These are phyloP conservation scores for Aspergillus kassunensis DNA, from an alignment of 495 filamentous ascomycete genomes.

Conservation along the genomic window DNA sequence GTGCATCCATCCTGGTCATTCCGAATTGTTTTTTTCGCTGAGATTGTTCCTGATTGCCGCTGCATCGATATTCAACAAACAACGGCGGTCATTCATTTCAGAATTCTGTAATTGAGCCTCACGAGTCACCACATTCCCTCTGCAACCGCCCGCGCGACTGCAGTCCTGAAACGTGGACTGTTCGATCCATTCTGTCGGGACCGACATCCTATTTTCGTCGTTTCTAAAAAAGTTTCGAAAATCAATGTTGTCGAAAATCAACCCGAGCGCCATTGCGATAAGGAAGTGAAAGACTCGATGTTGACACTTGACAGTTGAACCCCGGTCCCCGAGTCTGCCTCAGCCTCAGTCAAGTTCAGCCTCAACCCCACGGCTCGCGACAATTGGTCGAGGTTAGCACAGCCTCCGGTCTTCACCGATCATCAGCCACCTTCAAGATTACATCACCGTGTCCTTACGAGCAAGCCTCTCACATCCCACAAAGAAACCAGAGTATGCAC, in stretches of 20 bases:
- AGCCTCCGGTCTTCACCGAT: background rate
- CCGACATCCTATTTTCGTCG: too few relatives aligned
- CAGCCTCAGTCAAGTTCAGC: background rate
- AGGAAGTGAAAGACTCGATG: background rate
- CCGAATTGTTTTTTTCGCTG: too few relatives aligned
- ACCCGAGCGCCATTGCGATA: background rate
- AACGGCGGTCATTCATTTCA: too few relatives aligned
- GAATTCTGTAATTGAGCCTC: background rate
- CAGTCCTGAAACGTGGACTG: too few relatives aligned
- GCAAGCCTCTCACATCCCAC: background rate
- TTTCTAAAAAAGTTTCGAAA: too few relatives aligned
- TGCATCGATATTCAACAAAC: background rate
- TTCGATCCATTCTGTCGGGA: too few relatives aligned
- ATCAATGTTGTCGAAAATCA: background rate
- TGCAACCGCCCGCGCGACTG: too few relatives aligned
- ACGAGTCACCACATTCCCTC: too few relatives aligned
- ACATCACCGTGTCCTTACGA: background rate
- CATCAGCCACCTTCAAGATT: slow-evolving; percentile 2
- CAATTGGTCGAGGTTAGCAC: background rate
- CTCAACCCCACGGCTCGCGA: background rate
- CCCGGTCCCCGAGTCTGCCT: too few relatives aligned
- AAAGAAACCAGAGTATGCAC: background rate
- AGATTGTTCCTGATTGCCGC: background rate
- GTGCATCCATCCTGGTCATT: too few relatives aligned
- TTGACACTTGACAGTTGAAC: too few relatives aligned